Evolutionary conservation across 768 basidiomycete species (phyloP).

Genomic region (Suillus clintonianus): DNA sequence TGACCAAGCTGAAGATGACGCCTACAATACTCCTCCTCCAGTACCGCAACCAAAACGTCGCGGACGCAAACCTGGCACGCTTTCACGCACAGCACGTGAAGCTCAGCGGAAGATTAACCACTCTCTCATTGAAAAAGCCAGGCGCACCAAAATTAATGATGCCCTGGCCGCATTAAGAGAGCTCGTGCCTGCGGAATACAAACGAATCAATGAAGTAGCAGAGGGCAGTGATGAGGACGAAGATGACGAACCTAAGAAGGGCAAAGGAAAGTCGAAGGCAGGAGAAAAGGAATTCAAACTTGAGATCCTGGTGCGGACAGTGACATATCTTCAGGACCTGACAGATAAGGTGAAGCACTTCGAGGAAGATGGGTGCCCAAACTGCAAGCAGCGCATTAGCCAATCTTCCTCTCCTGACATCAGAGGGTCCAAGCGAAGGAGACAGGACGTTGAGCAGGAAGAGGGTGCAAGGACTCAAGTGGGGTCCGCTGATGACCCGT

Average conservation of each 20-base stretch:
- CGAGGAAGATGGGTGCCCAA: conserved; percentile 31
- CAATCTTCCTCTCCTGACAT: conserved; percentile 16
- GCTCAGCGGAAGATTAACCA: conserved; percentile 91
- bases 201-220: conserved; percentile 32
- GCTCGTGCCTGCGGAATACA: conserved; percentile 70
- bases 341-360: conserved; percentile 53
- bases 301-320: conserved; percentile 84
- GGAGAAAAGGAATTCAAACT: conserved; percentile 91
- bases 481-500: neutral
- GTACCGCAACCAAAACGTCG: conserved; percentile 55
- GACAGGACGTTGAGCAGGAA: neutral
- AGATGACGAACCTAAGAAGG: conserved; percentile 31
- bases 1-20: conserved; percentile 30
- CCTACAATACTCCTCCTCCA: conserved; percentile 17
- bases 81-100: conserved; percentile 80
- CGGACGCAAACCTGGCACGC: conserved; percentile 67
- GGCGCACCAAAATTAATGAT: conserved; percentile 95
- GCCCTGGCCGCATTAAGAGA: conserved; percentile 75
- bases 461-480: neutral
- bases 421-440: neutral
- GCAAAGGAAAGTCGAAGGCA: conserved; percentile 34
- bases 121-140: conserved; percentile 90
- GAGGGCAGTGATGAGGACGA: conserved; percentile 35
- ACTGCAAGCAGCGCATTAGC: conserved; percentile 14
- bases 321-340: conserved; percentile 75